phyloP scores from a whole-genome alignment of 108 stramenopile species.

The Nitzschia palea region DNA sequence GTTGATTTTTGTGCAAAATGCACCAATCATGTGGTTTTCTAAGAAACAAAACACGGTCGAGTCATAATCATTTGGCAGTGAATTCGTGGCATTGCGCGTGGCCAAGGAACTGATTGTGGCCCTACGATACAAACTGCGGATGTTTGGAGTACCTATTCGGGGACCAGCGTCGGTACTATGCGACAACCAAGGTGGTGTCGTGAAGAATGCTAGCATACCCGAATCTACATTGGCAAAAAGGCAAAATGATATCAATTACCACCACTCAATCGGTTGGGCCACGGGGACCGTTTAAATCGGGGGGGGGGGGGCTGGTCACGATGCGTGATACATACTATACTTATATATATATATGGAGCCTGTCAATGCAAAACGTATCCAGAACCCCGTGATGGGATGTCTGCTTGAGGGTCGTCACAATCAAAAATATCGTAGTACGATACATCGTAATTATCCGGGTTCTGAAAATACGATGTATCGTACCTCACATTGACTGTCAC shows the following conservation, averaged over 20 bases:
- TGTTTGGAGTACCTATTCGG: slow-evolving; percentile 48
- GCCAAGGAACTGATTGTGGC: slow-evolving; percentile 22
- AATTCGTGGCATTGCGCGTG: slow-evolving; percentile 42
- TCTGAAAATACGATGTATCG: too few relatives aligned
- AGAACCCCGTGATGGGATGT: too few relatives aligned
- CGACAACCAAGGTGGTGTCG: slow-evolving; percentile 45
- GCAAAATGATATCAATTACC: slow-evolving; percentile 40
- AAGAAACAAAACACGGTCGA: slow-evolving; percentile 64
- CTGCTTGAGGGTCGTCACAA: too few relatives aligned
- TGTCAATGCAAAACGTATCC: too few relatives aligned
- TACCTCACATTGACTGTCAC: too few relatives aligned
- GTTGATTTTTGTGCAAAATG: slow-evolving; percentile 50
- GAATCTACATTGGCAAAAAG: slow-evolving; percentile 44
- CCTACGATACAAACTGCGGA: slow-evolving; percentile 49
- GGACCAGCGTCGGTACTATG: slow-evolving; percentile 43
- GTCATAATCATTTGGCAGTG: slow-evolving; percentile 51
- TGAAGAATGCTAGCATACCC: slow-evolving; percentile 34
- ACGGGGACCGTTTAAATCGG: too few relatives aligned
- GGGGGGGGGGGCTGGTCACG: too few relatives aligned
- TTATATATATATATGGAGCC: too few relatives aligned
- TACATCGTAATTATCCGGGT: too few relatives aligned
- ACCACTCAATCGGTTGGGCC: slow-evolving; percentile 28
- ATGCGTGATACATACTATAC: too few relatives aligned
- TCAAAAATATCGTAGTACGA: too few relatives aligned
- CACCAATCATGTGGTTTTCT: slow-evolving; percentile 49